Evolutionary conservation across 257 asterid genomes (phyloP), one percentile per base, ranked within the genome.

Genomic region (Solanum tarapatanum): DNA sequence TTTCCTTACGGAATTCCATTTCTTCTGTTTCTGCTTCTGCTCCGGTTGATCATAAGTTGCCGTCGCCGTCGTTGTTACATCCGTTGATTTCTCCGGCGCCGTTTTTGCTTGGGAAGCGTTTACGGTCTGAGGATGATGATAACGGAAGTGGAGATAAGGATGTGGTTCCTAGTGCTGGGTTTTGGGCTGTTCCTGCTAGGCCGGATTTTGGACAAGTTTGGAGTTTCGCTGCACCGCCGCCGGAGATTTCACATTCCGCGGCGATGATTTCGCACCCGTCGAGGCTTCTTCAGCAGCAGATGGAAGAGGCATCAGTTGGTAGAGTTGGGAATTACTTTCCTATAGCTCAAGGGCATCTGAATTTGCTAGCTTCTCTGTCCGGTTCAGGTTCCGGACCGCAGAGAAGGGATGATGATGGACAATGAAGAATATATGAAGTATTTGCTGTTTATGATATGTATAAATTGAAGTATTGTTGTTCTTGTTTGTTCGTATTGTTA

Each of bases 241-340:
- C 60, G 12, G 98, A 94, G 74, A 92, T 95, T 94, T 73, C 88
- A 70, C 43, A 39, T 76, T 75, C 83, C 8, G 28, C 93, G 90
- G 60, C 92, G 74, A 62, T 84, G 28, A 93, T 89, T 86, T 89
- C 91, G 14, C 89, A 92, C 73, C 87, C 93, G 72, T 89, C 97
- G 4, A 93, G 98, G 91, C 94, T 94, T 83, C 90, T 97, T 79
- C 98, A 97, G 88, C 98, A 93, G 62, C 94, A 93, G 11, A 91
- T 97, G 75, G 98, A 96, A 33, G 99, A 97, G 90, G 98, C 98
- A 16, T 95, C 98, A 6, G 98, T 98, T 2, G 98, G 98, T 1
- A 93, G 98, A 89, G 94, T 95, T 14, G 99, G 99, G 77, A 97
- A 95, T 91, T 97, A 94, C 90, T 90, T 97, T 87, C 99, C 99